Percentiles rank a stretch among this genome's conserved stretches.
phyloP scores from a whole-genome alignment of 2,329 filamentous ascomycete genomes.

The Fusarium cyanostomum region DNA sequence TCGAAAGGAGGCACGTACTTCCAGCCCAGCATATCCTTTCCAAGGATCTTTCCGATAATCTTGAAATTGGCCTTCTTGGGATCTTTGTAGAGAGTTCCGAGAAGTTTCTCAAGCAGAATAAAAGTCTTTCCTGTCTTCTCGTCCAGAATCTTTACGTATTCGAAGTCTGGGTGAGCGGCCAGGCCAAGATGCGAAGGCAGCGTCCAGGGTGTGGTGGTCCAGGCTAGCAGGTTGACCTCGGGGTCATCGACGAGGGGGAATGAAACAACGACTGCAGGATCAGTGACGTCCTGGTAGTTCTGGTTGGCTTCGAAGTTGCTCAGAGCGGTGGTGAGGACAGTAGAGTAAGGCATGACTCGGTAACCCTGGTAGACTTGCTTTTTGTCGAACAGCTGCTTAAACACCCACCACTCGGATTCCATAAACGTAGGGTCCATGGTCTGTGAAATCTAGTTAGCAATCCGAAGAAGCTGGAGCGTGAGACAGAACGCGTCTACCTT shows the following conservation, averaged over 20 bases:
- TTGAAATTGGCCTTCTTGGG: slow-evolving; percentile 95
- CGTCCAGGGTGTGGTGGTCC: slow-evolving; percentile 91
- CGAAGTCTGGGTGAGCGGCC: slow-evolving; percentile 82
- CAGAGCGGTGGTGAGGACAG: slow-evolving; percentile 85
- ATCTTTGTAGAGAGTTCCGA: slow-evolving; percentile 89
- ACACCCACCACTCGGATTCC: slow-evolving; percentile 97
- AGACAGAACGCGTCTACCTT: slow-evolving; percentile 63
- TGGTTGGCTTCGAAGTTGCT: slow-evolving; percentile 95
- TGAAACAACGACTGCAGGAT: slow-evolving; percentile 87
- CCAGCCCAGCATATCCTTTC: slow-evolving; percentile 87
- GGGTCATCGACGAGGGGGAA: slow-evolving; percentile 86
- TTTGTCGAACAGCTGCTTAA: slow-evolving; percentile 92
- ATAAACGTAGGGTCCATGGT: slow-evolving; percentile 96
- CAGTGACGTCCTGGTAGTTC: slow-evolving; percentile 93
- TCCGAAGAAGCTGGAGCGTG: background rate
- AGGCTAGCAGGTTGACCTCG: slow-evolving; percentile 79
- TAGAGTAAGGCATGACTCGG: slow-evolving; percentile 95
- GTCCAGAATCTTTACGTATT: slow-evolving; percentile 88
- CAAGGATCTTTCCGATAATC: slow-evolving; percentile 80
- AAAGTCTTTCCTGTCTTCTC: slow-evolving; percentile 85
- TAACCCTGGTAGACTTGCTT: slow-evolving; percentile 89
- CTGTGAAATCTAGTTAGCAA: slow-evolving; percentile 51
- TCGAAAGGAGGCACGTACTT: slow-evolving; percentile 89
- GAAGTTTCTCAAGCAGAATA: slow-evolving; percentile 82
- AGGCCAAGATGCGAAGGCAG: slow-evolving; percentile 83